Conservation (phyloP, 441 rosid genomes). For the Macaranga tanarius region DNA sequence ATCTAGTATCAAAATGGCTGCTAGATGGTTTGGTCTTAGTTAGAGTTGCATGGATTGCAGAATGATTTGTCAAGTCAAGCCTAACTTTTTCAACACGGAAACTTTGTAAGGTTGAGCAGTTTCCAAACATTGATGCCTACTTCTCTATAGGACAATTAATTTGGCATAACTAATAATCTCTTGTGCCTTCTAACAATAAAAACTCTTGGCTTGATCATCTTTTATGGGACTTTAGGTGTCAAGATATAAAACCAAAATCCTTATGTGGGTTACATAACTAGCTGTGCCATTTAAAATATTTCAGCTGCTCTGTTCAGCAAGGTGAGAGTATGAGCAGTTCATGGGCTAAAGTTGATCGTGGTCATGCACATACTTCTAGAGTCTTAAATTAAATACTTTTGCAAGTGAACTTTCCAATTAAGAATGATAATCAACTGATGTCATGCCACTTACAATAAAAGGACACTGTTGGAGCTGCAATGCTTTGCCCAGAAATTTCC, state of each 20-base stretch:
- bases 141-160: not conserved
- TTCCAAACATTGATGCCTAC: not conserved
- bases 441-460: not conserved
- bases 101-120: not conserved
- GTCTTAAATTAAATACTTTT: not conserved
- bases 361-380: not conserved
- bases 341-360: not conserved
- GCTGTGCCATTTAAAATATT: not conserved
- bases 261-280: not conserved
- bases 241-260: not conserved
- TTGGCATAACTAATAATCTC: not conserved
- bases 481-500: not conserved
- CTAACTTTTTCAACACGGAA: too few species aligned
- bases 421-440: not conserved
- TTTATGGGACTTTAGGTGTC: not conserved
- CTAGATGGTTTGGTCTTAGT: not conserved
- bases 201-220: not conserved
- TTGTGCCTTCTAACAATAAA: not conserved
- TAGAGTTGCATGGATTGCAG: not conserved
- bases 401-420: not conserved
- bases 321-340: not conserved
- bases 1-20: not conserved
- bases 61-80: not conserved
- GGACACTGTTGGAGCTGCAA: not conserved
- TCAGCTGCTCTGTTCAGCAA: not conserved